A percentile compares a stretch with the other conserved stretches of the same genome.
These are phyloP conservation scores for Eucalyptus erythrocorys DNA, from an alignment of 345 rosid genomes.

Conservation along the genomic window DNA sequence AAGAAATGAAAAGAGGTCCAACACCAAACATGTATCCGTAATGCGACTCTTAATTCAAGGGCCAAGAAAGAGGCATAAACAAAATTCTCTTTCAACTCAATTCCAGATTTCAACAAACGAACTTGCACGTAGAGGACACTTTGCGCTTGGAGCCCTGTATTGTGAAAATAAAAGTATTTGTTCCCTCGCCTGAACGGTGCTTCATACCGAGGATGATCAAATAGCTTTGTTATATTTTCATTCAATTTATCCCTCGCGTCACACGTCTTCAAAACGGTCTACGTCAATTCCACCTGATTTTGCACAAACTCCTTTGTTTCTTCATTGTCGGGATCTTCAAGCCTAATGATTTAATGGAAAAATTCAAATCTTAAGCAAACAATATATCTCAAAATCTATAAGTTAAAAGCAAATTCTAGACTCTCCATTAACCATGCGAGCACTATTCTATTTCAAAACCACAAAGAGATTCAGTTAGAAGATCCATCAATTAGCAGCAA, in stretches of 20 bases:
- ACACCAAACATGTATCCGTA: neutral
- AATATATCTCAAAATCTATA: neutral
- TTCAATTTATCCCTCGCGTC: slow-evolving; percentile 46
- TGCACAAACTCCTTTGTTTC: slow-evolving; percentile 68
- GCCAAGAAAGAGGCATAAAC: neutral
- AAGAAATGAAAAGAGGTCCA: neutral
- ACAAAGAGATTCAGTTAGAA: neutral
- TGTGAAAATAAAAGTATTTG: slow-evolving; percentile 72
- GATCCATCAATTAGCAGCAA: too few species aligned
- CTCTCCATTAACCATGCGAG: neutral
- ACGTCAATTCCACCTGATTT: slow-evolving; percentile 56
- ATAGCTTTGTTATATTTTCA: slow-evolving; percentile 44
- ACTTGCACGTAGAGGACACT: slow-evolving; percentile 69
- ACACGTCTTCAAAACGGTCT: slow-evolving; percentile 48
- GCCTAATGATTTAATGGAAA: slow-evolving; percentile 26
- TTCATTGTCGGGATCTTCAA: slow-evolving; percentile 84
- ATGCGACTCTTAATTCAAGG: neutral
- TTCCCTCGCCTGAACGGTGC: slow-evolving; percentile 57
- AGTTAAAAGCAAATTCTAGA: neutral
- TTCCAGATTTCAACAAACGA: neutral
- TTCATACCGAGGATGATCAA: slow-evolving; percentile 78
- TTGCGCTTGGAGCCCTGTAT: slow-evolving; percentile 87
- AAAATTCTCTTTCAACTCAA: neutral
- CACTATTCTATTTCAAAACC: neutral
- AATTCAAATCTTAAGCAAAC: neutral